phyloP scores from a whole-genome alignment of 306 rosid species.

The Citrullus colocynthis region DNA sequence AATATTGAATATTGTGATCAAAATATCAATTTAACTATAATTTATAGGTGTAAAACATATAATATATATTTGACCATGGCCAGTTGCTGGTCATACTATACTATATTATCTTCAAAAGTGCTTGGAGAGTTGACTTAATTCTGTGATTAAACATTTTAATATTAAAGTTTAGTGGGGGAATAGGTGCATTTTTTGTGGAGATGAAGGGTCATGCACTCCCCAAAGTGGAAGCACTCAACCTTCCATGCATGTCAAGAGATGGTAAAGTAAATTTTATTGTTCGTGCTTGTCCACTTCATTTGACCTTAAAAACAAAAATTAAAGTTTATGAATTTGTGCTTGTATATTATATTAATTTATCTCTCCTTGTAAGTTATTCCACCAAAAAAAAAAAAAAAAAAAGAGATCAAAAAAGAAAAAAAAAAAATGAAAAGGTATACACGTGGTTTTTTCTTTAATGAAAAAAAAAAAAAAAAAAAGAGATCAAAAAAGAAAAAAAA shows the following conservation, averaged over 20 bases:
- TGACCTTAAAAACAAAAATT: not conserved
- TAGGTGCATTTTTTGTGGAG: not conserved
- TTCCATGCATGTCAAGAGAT: not conserved
- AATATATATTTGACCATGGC: too few relatives aligned
- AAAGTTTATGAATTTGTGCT: not conserved
- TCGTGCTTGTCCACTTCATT: not conserved
- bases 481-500: too few relatives aligned
- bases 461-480: too few relatives aligned
- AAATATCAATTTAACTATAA: too few relatives aligned
- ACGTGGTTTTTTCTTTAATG: too few relatives aligned
- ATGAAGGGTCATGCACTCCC: not conserved
- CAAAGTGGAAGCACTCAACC: not conserved
- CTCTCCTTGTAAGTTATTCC: not conserved
- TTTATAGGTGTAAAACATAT: too few relatives aligned
- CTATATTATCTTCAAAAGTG: not conserved
- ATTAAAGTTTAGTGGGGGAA: not conserved
- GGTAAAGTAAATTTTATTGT: not conserved
- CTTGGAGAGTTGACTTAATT: not conserved
- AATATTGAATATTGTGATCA: too few relatives aligned
- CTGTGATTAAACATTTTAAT: not conserved
- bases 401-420: too few relatives aligned
- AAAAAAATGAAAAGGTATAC: too few relatives aligned
- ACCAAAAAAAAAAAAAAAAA: too few relatives aligned
- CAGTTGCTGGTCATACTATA: too few relatives aligned
- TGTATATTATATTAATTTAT: not conserved